These are phyloP conservation scores for Heracleum sosnowskyi DNA, from an alignment of 129 eudicot genomes.

Conservation along the genomic window DNA sequence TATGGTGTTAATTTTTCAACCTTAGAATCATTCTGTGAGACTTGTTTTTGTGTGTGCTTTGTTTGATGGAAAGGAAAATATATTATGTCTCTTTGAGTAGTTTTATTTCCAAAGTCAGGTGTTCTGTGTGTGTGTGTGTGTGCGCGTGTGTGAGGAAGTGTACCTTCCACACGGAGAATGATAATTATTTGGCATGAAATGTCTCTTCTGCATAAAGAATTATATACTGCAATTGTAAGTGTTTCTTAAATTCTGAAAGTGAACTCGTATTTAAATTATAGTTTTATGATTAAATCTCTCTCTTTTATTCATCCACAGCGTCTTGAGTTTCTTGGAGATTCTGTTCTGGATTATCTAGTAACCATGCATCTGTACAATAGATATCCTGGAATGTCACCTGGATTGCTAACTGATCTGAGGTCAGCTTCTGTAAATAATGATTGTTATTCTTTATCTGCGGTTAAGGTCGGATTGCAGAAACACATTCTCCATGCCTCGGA, in stretches of 20 bases:
- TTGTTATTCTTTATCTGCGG: constrained; percentile 65
- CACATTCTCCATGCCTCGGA: constrained; percentile 69
- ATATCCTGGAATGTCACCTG: constrained; percentile 77
- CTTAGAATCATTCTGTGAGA: too few species aligned
- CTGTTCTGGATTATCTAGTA: constrained; percentile 63
- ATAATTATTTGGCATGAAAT: too few species aligned
- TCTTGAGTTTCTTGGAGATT: constrained; percentile 85
- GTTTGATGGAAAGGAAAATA: neutral
- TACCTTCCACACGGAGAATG: neutral
- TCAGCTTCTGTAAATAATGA: constrained; percentile 87
- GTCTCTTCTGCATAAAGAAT: too few species aligned
- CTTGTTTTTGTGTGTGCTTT: too few species aligned
- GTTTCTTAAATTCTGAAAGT: neutral
- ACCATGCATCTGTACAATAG: constrained; percentile 50
- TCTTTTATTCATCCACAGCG: constrained; percentile 45
- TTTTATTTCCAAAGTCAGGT: too few species aligned
- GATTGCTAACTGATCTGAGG: constrained; percentile 74
- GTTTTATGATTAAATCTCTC: neutral
- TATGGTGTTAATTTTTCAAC: neutral
- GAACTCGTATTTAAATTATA: neutral
- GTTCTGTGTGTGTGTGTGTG: too few species aligned
- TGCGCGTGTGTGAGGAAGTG: too few species aligned
- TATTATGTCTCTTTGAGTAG: neutral
- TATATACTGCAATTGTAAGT: neutral
- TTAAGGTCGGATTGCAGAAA: constrained; percentile 50